A percentile compares a stretch with the other conserved stretches of the same genome.
Conservation (phyloP, 2,329 filamentous ascomycete species). For the Neurospora crassa region DNA sequence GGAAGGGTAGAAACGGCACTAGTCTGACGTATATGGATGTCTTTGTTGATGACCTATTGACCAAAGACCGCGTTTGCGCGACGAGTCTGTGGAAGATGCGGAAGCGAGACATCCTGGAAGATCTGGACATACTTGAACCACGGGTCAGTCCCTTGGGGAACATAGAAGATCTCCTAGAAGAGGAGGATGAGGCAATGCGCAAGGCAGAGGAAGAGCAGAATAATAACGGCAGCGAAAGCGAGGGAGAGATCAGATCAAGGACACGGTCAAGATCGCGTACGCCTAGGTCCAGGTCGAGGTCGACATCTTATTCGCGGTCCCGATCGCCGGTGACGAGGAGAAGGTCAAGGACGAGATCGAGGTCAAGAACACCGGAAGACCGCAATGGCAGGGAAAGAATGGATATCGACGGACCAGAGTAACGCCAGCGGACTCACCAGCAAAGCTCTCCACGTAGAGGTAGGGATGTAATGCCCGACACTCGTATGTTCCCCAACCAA, state of each 20-base stretch:
- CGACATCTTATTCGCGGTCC: background rate
- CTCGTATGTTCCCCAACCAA: background rate
- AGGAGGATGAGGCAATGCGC: slow-evolving; percentile 40
- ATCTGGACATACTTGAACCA: slow-evolving; percentile 78
- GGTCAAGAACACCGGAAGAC: slow-evolving; percentile 3
- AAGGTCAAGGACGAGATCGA: slow-evolving; percentile 2
- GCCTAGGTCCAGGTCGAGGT: slow-evolving; percentile 1
- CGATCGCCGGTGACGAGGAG: background rate
- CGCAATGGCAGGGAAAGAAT: slow-evolving; percentile 15
- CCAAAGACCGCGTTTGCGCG: slow-evolving; percentile 80
- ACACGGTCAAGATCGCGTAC: slow-evolving; percentile 2
- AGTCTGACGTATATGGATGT: slow-evolving; percentile 76
- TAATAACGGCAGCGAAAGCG: slow-evolving; percentile 10
- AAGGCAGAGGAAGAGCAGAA: slow-evolving; percentile 15
- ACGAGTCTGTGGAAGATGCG: slow-evolving; percentile 92
- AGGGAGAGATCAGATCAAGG: slow-evolving; percentile 22
- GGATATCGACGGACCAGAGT: slow-evolving; percentile 15
- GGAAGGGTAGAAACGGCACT: slow-evolving; percentile 65
- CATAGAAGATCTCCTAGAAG: slow-evolving; percentile 60
- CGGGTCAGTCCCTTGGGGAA: slow-evolving; percentile 76
- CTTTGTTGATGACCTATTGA: slow-evolving; percentile 86
- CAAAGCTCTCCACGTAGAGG: slow-evolving; percentile 5
- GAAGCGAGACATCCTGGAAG: slow-evolving; percentile 71
- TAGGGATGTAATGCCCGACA: background rate
- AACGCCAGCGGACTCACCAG: slow-evolving; percentile 2